Evolutionary conservation across 805 yeast genomes (phyloP), one percentile per base, ranked within the genome.

Genomic region (Ascoidea rubescens): DNA sequence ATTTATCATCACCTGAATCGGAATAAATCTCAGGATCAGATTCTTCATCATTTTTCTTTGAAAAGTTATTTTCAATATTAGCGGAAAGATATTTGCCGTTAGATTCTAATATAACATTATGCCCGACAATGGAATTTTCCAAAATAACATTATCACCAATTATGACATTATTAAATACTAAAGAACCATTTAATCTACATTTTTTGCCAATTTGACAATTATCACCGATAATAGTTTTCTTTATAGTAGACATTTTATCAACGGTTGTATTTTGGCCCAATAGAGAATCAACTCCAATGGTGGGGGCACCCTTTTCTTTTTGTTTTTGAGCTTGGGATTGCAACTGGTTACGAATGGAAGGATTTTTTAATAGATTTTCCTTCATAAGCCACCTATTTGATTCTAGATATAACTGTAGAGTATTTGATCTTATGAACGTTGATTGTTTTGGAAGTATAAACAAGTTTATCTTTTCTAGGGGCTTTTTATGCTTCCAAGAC

Each of bases 101-200:
- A 52, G 73, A 62, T 37, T 79, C 82, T 32, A 93, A 73, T n/a
- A 67, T 68, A 1, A 83, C 90, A 49, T 71, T 69, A 46, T 72
- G 69, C 14, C 98, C 99, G 50, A 93, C 71, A 17, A 91, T 82
- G 68, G 95, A 87, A 68, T 91, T 93, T 65, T 93, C 99, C 55
- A 73, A 53, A 2, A 67, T 62, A 48, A 78, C 82, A 58, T 87
- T 96, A 64, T 91, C 96, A 48, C 79, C 95, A 44, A 93, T 69
- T 0, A 67, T 67, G 28, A 82, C 95, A 50, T 78, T 77, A 60
- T 85, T 84, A 50, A 88, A 70, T 5, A 93, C 62, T 12, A 93
- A 80, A 58, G 90, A 88, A 1, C 96, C 98, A 1, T 89, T 85
- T 53, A 93, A 75, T 58, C 93, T 81, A 66, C 96, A 91, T 55